Evolutionary conservation across 176 grass and related monocot genomes (phyloP).

Genomic region (Cenchrus fungigraminus): DNA sequence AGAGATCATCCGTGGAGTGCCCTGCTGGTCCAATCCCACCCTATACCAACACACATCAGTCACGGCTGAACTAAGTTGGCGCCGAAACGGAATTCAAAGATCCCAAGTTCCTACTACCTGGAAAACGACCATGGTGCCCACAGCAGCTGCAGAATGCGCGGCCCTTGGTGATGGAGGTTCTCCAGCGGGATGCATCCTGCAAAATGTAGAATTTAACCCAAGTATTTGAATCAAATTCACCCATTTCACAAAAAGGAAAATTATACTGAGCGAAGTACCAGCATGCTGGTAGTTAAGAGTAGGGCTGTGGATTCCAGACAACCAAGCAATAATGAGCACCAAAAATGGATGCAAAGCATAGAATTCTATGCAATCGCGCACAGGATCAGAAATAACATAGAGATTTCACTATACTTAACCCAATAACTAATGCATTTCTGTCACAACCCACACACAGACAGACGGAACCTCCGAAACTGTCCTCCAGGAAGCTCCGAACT

Average conservation of each 20-base stretch:
- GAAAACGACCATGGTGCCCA: conserved; percentile 97
- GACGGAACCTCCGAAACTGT: not conserved
- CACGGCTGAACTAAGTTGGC: conserved; percentile 24
- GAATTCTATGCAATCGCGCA: not conserved
- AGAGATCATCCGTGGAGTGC: conserved; percentile 97
- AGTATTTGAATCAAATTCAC: not conserved
- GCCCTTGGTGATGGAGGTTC: conserved; percentile 89
- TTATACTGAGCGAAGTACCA: conserved; percentile 4
- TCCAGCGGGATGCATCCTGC: conserved; percentile 74
- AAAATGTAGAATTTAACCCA: conserved; percentile 20
- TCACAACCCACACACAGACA: not conserved
- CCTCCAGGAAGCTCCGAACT: not conserved
- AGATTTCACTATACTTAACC: not conserved
- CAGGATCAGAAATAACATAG: conserved; percentile 17
- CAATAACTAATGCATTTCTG: not conserved
- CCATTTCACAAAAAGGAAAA: not conserved
- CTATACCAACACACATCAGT: conserved; percentile 43
- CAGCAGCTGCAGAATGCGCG: conserved; percentile 79
- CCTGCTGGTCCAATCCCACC: conserved; percentile 97
- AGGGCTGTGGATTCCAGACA: not conserved
- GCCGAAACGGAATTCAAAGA: conserved; percentile 30
- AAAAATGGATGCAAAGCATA: conserved; percentile 21
- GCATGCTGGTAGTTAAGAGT: not conserved
- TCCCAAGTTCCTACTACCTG: conserved; percentile 59
- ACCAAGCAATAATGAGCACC: not conserved